Base-by-base conservation (phyloP, 345 rosid genomes). In the Sonneratia alba region DNA sequence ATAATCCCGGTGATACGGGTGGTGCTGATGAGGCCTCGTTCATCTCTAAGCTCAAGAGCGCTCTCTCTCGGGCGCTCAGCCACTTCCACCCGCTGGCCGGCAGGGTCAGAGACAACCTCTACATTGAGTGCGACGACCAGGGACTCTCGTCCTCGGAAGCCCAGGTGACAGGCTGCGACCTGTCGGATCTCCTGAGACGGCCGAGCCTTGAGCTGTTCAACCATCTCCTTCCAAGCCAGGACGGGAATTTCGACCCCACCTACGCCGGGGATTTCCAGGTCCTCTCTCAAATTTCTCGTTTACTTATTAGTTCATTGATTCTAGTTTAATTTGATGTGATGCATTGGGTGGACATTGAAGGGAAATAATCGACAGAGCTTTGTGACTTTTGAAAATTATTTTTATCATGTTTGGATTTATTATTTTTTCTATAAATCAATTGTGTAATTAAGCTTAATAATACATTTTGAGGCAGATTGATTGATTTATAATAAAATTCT, bases 1-100 rank as follows among this genome's bases (percentile, higher is more conserved):
- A 12, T 2, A 36, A 59, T 19, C 4, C 27, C 0, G 62, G 48
- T 1, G 59, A 68, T 21, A 21, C 4, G 43, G 8, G 8, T 3
- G 8, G 43, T 40, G 8, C 43, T 8, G 43, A 40, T 40, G 43
- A 40, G 4, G 43, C 43, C 43, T 40, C 19, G 55, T 49, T 40
- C 37, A 34, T 56, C 19, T 0, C 47, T 0, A 47, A 14, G 15
- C 70, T 75, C 45, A 70, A 70, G 55, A 45, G 19, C 10, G 47
- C 73, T 13, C 40, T 70, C 38, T 70, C 73, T 13, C 38, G 62
- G 56, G 42, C 73, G 47, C 49, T 69, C 11, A 14, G 63, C 59
- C 42, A 36, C 27, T 70, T 74, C 18, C 69, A 62, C 51, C 70
- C 53, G 10, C 69, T 74, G 9, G 22, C 77, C 0, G 69, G 69